These are phyloP conservation scores for Uronychia setigera DNA, from an alignment of 73 alveolate genomes.

Conservation along the genomic window DNA sequence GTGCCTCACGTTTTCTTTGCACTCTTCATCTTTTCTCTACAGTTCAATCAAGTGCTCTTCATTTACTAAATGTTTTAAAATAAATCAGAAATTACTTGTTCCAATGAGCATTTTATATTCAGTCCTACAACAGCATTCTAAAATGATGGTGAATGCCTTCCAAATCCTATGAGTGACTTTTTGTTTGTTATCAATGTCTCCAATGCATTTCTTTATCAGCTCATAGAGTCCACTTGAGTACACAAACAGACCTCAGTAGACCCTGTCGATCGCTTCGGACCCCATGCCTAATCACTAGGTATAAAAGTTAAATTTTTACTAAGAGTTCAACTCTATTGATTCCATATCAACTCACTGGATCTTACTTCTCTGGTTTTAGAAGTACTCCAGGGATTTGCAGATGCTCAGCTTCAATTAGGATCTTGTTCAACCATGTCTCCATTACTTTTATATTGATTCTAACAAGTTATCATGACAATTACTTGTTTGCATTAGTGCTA, in stretches of 20 bases:
- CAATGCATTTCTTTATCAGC: constrained; percentile 38
- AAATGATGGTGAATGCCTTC: constrained; percentile 68
- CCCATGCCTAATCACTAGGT: constrained; percentile 43
- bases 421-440: neutral
- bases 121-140: constrained; percentile 72
- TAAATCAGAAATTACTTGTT: neutral
- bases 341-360: neutral
- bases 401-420: neutral
- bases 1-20: constrained; percentile 25
- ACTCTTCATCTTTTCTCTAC: constrained; percentile 60
- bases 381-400: neutral
- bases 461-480: neutral
- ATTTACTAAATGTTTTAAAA: neutral
- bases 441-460: neutral
- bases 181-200: constrained; percentile 51
- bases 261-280: constrained; percentile 46
- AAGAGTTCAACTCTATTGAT: neutral
- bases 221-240: constrained; percentile 70
- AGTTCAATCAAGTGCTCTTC: neutral
- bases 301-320: neutral
- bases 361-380: neutral
- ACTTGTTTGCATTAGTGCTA: neutral
- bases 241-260: constrained; percentile 68
- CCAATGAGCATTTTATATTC: constrained; percentile 69
- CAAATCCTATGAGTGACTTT: constrained; percentile 40